Base-by-base conservation (phyloP, 208 protist genomes). In the Trypanosoma cruzi region DNA sequence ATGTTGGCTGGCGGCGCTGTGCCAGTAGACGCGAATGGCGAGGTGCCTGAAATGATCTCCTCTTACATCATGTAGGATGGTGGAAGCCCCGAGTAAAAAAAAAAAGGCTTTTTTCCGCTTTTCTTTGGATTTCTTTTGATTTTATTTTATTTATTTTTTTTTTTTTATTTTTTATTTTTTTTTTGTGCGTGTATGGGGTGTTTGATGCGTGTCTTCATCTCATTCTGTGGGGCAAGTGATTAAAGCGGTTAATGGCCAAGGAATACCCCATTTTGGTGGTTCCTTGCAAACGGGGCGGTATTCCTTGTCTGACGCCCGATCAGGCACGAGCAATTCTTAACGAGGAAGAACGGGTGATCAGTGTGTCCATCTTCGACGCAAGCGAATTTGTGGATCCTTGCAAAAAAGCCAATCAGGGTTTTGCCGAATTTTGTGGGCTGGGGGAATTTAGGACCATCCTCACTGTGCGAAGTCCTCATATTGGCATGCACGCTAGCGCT, bases 311-410 rank as follows among this genome's bases (percentile, higher is more conserved):
- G 29, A 96, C 90, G 20, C 82, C 88, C 22, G 75, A 78, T 18
- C 87, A 94, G 68, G 65, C 69, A 18, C 52, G 80, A n/a, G 64
- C 28, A 0, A 91, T 96, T 79, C 62, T 92, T 14, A 37, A 67
- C 24, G 72, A 75, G 20, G 75, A 86, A 7, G 90, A 96, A 64
- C 73, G 84, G 44, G 54, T 92, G 36, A 49, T 96, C 7, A 75
- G 74, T 57, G 55, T 90, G 4, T 89, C 81, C 22, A 74, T 90
- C 0, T 88, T 96, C 56, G 90, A 96, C 40, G 88, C 90, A 37
- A 49, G 67, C 13, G 80, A 89, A 36, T 89, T 86, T 68, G 74
- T 79, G 22, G 40, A 42, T 31, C 69, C 82, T 8, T 93, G 85
- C 40, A 60, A 54, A 24, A 68, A 76, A 32, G 56, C 82, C 14